These are phyloP conservation scores for Celoporthe dispersa DNA, from an alignment of 2,329 filamentous ascomycete species.

Conservation along the genomic window DNA sequence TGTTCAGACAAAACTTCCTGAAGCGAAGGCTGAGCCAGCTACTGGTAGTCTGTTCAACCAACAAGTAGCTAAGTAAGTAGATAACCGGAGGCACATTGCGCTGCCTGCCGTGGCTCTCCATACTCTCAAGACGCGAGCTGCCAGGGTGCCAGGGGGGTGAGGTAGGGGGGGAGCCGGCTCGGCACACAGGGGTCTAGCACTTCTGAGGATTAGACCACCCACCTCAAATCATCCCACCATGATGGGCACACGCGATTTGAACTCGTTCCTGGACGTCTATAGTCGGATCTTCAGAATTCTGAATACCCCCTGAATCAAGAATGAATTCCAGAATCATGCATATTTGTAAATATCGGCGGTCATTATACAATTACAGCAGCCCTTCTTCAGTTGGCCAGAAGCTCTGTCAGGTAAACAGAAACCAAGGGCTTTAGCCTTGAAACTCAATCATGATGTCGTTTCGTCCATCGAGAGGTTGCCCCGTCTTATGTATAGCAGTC, in stretches of 20 bases:
- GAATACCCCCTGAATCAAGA: background rate
- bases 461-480: background rate
- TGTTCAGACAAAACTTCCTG: background rate
- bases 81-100: background rate
- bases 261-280: background rate
- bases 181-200: background rate
- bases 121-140: background rate
- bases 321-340: constrained; percentile 14
- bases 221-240: background rate
- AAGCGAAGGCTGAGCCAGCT: background rate
- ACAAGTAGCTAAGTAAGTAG: background rate
- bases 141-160: background rate
- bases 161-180: background rate
- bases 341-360: constrained; percentile 14
- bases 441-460: constrained; percentile 20
- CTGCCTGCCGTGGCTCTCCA: constrained; percentile 7
- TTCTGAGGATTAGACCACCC: background rate
- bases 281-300: background rate
- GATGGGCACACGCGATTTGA: background rate
- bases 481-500: constrained; percentile 11
- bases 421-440: background rate
- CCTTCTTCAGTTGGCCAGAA: background rate
- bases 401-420: constrained; percentile 2
- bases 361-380: constrained; percentile 29
- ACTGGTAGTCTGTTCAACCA: background rate